Base-by-base conservation (phyloP, 73 alveolate species). In the Paramecium pentaurelia region DNA sequence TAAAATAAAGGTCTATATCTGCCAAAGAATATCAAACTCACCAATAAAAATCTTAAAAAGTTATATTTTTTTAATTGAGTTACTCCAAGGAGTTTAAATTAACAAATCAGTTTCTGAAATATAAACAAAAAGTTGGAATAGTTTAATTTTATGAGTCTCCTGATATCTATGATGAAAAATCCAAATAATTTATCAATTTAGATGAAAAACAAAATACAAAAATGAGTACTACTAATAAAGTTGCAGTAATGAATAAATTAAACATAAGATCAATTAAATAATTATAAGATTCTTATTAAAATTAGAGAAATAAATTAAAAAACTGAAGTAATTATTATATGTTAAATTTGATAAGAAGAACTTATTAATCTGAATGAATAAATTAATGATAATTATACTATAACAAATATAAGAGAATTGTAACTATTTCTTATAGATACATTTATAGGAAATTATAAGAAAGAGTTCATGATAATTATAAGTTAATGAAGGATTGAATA, bases 121-220 rank as follows among this genome's bases (percentile, higher is more conserved):
- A 38, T 60, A 45, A 20, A 60, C 94, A 22, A 40, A 83, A 68
- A 49, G 94, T 60, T 10, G 91, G 92, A 71, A 42, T 83, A 36
- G 86, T 86, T 3, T 37, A 71, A 71, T 30, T 73, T 28, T 89
- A 89, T 71, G 94, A 89, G 34, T 86, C 94, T 42, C 94, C 94
- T 27, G 91, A 89, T 73, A 89, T 71, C 16, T 71, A 89, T 89
- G 94, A 89, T 71, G 92, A 89, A 20, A 89, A 83, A 89, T 40
- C 60, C 3, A 71, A 45, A 71, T 32, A 71, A 73, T 71, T 89
- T 89, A 44, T 83, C 14, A 89, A 71, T 71, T 88, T 58, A 20
- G 91, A 89, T 88, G 92, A 73, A 89, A 89, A 83, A 6, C 44
- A 71, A 10, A 54, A 71, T 45, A 47, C 75, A 6, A 89, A 68